phyloP scores from a whole-genome alignment of 1,284 basidiomycete genomes.

The Boletus holoroseus region DNA sequence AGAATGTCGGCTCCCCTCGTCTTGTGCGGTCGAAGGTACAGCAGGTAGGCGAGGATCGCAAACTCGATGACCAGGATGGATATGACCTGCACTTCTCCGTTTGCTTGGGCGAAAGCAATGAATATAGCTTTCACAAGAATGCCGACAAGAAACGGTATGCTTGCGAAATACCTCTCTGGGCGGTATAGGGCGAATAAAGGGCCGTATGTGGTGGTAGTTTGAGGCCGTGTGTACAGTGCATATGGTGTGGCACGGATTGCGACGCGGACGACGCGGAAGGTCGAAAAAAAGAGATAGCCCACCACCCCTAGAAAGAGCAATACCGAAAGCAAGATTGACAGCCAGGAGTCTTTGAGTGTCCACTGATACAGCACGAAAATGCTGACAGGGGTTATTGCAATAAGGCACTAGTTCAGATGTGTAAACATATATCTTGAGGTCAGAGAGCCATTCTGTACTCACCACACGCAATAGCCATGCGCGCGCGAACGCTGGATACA shows the following conservation, averaged over 20 bases:
- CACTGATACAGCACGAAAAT: conserved; percentile 85
- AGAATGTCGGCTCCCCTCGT: conserved; percentile 59
- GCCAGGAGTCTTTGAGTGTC: conserved; percentile 81
- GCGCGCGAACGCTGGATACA: conserved; percentile 46
- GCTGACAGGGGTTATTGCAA: conserved; percentile 62
- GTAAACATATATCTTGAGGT: conserved; percentile 4
- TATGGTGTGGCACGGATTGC: conserved; percentile 37
- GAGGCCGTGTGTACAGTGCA: conserved; percentile 36
- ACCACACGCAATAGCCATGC: conserved; percentile 61
- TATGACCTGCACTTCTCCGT: conserved; percentile 68
- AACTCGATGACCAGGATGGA: conserved; percentile 67
- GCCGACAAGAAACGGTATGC: conserved; percentile 50
- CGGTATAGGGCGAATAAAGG: conserved; percentile 58
- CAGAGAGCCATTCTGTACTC: conserved; percentile 24
- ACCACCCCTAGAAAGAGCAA: conserved; percentile 58
- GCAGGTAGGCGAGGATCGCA: conserved; percentile 49
- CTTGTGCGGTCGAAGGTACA: conserved; percentile 53
- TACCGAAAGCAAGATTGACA: conserved; percentile 65
- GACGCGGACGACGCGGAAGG: conserved; percentile 42
- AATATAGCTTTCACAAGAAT: conserved; percentile 64
- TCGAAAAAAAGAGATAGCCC: conserved; percentile 41
- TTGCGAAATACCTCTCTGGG: conserved; percentile 51
- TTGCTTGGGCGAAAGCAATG: conserved; percentile 63
- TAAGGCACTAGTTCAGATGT: conserved; percentile 45
- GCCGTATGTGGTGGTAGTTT: conserved; percentile 37